phyloP scores from a whole-genome alignment of 257 asterid species.

The Perilla frutescens region DNA sequence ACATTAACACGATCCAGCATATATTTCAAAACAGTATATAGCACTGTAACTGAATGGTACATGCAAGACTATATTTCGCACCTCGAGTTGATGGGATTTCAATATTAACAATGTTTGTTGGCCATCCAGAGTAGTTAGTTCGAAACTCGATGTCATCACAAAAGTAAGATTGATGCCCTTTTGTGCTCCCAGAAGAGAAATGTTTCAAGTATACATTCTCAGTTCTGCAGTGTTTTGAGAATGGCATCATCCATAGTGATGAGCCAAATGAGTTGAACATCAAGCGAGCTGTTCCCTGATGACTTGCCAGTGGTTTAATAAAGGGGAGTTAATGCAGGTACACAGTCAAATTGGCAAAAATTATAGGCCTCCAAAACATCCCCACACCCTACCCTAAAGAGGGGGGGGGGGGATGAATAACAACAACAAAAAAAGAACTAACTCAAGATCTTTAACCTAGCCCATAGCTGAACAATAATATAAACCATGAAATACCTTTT shows the following conservation, averaged over 20 bases:
- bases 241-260: conserved; percentile 93
- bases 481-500: conserved; percentile 9
- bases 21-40: conserved; percentile 29
- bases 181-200: conserved; percentile 67
- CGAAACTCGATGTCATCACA: conserved; percentile 79
- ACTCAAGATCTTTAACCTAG: conserved; percentile 26
- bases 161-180: conserved; percentile 58
- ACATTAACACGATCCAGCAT: conserved; percentile 37
- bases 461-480: conserved; percentile 22
- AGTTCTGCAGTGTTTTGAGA: conserved; percentile 87
- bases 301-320: conserved; percentile 61
- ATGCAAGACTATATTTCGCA: conserved; percentile 41
- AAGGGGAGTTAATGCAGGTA: conserved; percentile 45
- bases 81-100: conserved; percentile 89
- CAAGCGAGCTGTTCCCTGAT: conserved; percentile 99
- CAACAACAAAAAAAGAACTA: neutral
- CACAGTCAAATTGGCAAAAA: conserved; percentile 32
- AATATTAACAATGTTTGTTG: conserved; percentile 84
- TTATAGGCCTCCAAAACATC: conserved; percentile 2
- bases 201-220: conserved; percentile 74
- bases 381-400: neutral
- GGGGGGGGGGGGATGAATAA: neutral
- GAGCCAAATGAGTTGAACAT: conserved; percentile 98
- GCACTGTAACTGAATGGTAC: conserved; percentile 22
- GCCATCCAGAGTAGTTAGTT: conserved; percentile 95